A percentile compares a stretch with the other conserved stretches of the same genome.
Conservation (phyloP, 306 rosid genomes). For the Malus sylvestris region DNA sequence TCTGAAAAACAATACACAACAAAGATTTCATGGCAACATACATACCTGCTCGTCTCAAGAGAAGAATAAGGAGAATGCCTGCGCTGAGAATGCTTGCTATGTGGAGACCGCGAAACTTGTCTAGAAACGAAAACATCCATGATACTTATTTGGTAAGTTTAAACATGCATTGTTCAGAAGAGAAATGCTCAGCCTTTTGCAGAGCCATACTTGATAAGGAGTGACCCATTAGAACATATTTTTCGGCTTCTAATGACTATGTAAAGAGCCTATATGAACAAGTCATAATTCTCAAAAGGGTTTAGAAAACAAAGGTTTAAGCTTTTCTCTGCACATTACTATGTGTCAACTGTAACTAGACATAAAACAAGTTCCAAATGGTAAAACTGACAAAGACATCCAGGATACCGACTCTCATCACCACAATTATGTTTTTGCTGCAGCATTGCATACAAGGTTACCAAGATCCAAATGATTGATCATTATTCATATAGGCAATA, state of each 20-base stretch:
- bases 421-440: neutral
- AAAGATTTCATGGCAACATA: constrained; percentile 53
- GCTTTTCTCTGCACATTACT: neutral
- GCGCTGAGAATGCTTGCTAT: constrained; percentile 99
- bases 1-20: constrained; percentile 54
- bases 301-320: neutral
- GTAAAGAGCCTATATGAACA: neutral
- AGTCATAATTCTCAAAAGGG: neutral
- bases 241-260: constrained; percentile 22
- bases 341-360: neutral
- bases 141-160: constrained; percentile 82
- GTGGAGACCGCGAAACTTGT: constrained; percentile 99
- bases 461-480: neutral
- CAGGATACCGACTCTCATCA: neutral
- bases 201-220: constrained; percentile 44
- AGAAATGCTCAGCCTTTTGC: constrained; percentile 52
- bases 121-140: constrained; percentile 91
- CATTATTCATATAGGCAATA: neutral
- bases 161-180: constrained; percentile 37
- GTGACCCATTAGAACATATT: constrained; percentile 26
- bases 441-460: neutral
- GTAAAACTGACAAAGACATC: neutral
- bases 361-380: neutral
- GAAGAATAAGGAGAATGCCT: constrained; percentile 99
- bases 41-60: constrained; percentile 89